Evolutionary conservation across 768 basidiomycete species (phyloP), one percentile per base, ranked within the genome.

Genomic region (Exidia glandulosa): DNA sequence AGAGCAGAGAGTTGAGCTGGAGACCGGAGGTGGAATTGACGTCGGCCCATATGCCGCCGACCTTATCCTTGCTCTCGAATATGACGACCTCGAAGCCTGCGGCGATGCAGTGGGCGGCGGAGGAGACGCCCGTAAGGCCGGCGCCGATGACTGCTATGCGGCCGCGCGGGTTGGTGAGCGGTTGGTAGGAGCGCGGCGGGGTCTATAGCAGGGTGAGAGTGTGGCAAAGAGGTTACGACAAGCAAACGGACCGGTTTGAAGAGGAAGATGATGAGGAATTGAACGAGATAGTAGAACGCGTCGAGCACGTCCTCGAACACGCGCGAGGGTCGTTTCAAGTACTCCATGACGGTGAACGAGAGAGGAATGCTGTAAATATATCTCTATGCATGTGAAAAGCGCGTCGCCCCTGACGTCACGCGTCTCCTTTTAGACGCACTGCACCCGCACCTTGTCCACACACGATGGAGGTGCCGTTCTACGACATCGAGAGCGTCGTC

Each of bases 401-500:
- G 9, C 41, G 19, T 23, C 16, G 16, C 34, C 16, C 41, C 19
- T 45, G 41, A 45, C 41, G 41, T 45, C 41, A 45, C 19, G 2
- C 23, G 41, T 6, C 41, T 45, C 23, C 41, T 14, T 19, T 45
- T 23, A 5, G 19, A 45, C 12, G 9, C 41, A 45, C 23, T 45
- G 9, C 41, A 45, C 9, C 41, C 19, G 37, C 3, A 47, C 31
- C n/a, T n/a, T n/a, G n/a, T n/a, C n/a, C n/a, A 19, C 48, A 34
- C 59, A n/a, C 23, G 1, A 85, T 86, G 84, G 77, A 86, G 60
- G 72, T 82, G 59, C 85, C 85, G 0, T 73, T 66, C 32, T 63
- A 71, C 45, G 84, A 86, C 19, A 81, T 85, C 30, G 36, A 62
- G 30, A 58, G 60, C 3, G 76, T 85, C 4, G 71, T 83, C 45